Base-by-base conservation (phyloP, 768 basidiomycete species). In the Boletus barrowsii region DNA sequence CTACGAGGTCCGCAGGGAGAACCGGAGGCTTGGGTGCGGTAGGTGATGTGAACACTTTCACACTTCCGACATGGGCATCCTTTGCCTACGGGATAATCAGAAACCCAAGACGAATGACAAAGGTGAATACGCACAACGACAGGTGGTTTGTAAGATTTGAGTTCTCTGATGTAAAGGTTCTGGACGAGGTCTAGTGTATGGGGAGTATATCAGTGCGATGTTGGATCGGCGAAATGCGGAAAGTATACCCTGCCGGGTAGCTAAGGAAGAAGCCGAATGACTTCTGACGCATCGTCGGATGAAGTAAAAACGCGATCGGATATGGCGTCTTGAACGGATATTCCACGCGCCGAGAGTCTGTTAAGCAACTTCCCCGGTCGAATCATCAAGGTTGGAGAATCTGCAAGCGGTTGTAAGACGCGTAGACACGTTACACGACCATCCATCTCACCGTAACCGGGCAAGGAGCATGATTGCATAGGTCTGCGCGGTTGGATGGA, bases 141-240 rank as follows among this genome's bases (percentile, higher is more conserved):
- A 35, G 84, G 75, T 39, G 90, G 79, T 78, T 92, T 96, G 83
- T 95, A 98, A 5, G 82, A 72, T 75, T 90, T 95, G 65, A 98
- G 80, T 76, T 96, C 89, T 67, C 80, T 85, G 62, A 98, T 63
- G 75, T 98, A 98, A 52, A 97, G 71, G 59, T 97, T 93, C 81
- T 95, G 90, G 49, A 98, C 80, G 68, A 95, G 78, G 78, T 97
- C 95, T 97, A 69, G 24, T 22, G 70, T 17, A 18, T 15, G 26
- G 18, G 13, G 5, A 18, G 33, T 30, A 46, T 26, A 44, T 53
- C 13, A 54, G 52, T 42, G 39, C 11, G 20, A 18, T 41, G 46
- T 62, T 42, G 49, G 11, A 48, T 67, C 65, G 62, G 68, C 50
- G 64, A 63, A 59, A 66, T 52, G 53, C 66, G 65, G 65, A 64